Base-by-base conservation (phyloP, 1,139 yeast species). In the Yamadazyma triangularis region DNA sequence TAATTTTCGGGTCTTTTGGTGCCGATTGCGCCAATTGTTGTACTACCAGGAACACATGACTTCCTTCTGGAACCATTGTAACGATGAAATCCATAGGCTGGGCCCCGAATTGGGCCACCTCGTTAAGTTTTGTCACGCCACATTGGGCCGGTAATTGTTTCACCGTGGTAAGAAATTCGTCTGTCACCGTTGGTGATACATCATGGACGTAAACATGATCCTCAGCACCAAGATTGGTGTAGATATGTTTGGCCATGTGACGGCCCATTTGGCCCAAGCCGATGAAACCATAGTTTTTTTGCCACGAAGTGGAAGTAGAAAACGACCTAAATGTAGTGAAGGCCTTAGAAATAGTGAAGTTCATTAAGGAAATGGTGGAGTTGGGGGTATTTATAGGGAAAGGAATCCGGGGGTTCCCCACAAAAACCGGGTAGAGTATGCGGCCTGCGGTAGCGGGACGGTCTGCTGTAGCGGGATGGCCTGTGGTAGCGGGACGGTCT, bases 241-340 rank as follows among this genome's bases (percentile, higher is more conserved):
- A 65, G 23, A 75, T 59, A 41, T 75, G 78, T 40, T 67, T 57
- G 13, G 79, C 79, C 81, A 75, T 75, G 40, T 72, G 73, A 36
- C 69, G 70, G 35, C 81, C 78, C 81, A 75, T 75, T 36, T 72
- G 72, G 13, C 81, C 81, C 16, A 75, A 60, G 10, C 81, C 81
- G 27, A 75, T 64, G 51, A 74, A 74, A 13, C 79, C 81, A 43
- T 64, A 67, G 36, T 52, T n/a, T n/a, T n/a, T n/a, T n/a, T n/a
- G n/a, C n/a, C n/a, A n/a, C n/a, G n/a, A n/a, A n/a, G n/a, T n/a
- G n/a, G n/a, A n/a, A n/a, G n/a, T n/a, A n/a, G n/a, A n/a, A n/a
- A n/a, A n/a, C n/a, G n/a, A n/a, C n/a, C n/a, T n/a, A n/a, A n/a
- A n/a, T n/a, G n/a, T n/a, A n/a, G n/a, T n/a, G n/a, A n/a, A n/a